Base-by-base conservation (phyloP, 2,329 filamentous ascomycete genomes). In the Pseudogymnoascus sp. region DNA sequence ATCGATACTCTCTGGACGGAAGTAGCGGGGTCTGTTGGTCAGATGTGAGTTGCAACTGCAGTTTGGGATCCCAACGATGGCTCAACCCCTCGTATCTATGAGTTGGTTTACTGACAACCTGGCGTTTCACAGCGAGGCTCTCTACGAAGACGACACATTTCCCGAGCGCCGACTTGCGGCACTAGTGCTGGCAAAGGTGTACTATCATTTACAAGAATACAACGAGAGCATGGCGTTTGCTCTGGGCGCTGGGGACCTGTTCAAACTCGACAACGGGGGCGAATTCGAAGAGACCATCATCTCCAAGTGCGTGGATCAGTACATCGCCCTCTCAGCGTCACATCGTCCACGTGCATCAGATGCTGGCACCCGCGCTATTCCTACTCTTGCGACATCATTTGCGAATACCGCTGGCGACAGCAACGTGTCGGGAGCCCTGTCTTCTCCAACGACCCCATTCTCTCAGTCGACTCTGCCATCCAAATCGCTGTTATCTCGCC, bases 251-350 rank as follows among this genome's bases (percentile, higher is more conserved):
- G 95, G 95, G 65, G 91, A 97, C 74, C 86, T 96, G 60, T 97
- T 99, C 82, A 91, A 96, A 79, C 85, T 97, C 68, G 90, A 97
- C 72, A 84, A 88, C 62, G 88, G 90, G 61, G 90, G 91, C 76
- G 95, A 99, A 80, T 99, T 96, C 73, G 95, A 99, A 77, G 93
- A 99, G 80, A 99, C 95, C 64, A 97, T 99, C 78, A 93, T 97
- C 76, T 93, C 93, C 65, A 97, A 96, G 83, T 99, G 95, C 74
- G 86, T 99, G 72, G 95, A 99, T 77, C 96, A 96, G 68, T 99
- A 97, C 79, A 97, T 99, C 72, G 87, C 91, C 65, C 83, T 93
- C 61, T 88, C 86, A 61, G 85, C 85, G 4, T 50, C 62, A n/a
- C 60, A 42, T 37, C 59, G 38, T 19, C 65, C 65, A 79, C 84